A percentile compares a stretch with the other conserved stretches of the same genome.
phyloP scores from a whole-genome alignment of 345 rosid genomes.

The Cardiospermum halicacabum region DNA sequence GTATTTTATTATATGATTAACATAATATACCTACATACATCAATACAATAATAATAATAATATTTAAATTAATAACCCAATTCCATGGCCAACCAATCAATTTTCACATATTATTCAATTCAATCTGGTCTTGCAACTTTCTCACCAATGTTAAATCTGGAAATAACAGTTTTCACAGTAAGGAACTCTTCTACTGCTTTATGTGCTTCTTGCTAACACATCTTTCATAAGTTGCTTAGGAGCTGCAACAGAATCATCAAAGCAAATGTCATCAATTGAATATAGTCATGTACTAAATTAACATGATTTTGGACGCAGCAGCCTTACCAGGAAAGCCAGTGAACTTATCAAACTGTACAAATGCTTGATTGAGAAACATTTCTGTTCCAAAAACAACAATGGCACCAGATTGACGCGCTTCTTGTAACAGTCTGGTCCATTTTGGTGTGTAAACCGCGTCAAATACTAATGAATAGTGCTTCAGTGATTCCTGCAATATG shows the following conservation, averaged over 20 bases:
- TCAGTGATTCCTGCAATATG: conserved; percentile 41
- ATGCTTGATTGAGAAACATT: conserved; percentile 58
- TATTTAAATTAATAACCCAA: too few relatives aligned
- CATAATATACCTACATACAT: too few relatives aligned
- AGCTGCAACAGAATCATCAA: conserved; percentile 29
- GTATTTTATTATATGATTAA: too few relatives aligned
- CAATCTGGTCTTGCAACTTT: too few relatives aligned
- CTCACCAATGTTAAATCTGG: too few relatives aligned
- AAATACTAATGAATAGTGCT: conserved; percentile 47
- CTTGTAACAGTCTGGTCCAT: conserved; percentile 50
- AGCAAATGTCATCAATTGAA: not conserved
- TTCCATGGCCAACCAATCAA: too few relatives aligned
- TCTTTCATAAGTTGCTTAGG: conserved; percentile 48
- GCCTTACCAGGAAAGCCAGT: conserved; percentile 55
- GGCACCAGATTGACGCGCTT: conserved; percentile 53
- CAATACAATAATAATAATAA: too few relatives aligned
- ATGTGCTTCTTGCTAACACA: conserved; percentile 39
- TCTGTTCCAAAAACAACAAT: conserved; percentile 44
- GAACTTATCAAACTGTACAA: conserved; percentile 54
- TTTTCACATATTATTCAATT: too few relatives aligned
- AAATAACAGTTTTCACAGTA: too few relatives aligned
- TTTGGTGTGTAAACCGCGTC: conserved; percentile 62
- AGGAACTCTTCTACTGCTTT: not conserved
- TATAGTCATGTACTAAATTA: not conserved
- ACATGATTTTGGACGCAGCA: not conserved